Evolutionary conservation across 2,329 filamentous ascomycete species (phyloP).

Genomic region (Fusarium sp.): DNA sequence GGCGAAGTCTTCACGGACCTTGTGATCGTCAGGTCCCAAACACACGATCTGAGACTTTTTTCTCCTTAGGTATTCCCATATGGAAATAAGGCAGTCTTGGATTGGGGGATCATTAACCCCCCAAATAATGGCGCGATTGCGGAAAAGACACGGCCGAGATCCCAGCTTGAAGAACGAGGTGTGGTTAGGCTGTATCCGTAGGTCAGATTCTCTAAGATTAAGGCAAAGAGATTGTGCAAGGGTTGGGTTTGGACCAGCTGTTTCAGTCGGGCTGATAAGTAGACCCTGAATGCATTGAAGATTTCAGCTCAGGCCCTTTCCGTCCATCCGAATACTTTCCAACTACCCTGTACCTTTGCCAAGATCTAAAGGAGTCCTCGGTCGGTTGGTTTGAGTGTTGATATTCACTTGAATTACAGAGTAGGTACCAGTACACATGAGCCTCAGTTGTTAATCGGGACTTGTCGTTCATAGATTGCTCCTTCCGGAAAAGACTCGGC

Average conservation of each 20-base stretch:
- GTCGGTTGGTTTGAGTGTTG: neutral
- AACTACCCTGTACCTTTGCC: constrained; percentile 6
- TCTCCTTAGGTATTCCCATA: constrained; percentile 16
- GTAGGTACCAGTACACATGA: neutral
- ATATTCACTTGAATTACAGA: neutral
- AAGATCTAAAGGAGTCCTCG: neutral
- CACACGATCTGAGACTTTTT: constrained; percentile 34
- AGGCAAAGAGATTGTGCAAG: constrained; percentile 18
- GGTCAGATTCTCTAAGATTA: neutral
- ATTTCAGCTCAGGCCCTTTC: neutral
- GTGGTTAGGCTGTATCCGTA: neutral
- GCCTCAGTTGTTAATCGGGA: neutral
- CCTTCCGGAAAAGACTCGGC: constrained; percentile 47
- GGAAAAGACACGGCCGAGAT: constrained; percentile 15
- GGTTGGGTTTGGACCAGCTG: constrained; percentile 4
- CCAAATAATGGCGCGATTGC: constrained; percentile 30
- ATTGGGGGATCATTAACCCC: neutral
- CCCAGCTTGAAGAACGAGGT: constrained; percentile 1
- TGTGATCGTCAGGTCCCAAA: constrained; percentile 24
- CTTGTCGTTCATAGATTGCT: neutral
- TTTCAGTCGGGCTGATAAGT: constrained; percentile 27
- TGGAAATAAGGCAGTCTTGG: constrained; percentile 15
- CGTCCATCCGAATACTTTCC: neutral
- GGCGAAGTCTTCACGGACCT: neutral
- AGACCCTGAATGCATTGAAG: constrained; percentile 1